Evolutionary conservation across 2,329 filamentous ascomycete genomes (phyloP).

Genomic region (Calonectria hawksworthii): DNA sequence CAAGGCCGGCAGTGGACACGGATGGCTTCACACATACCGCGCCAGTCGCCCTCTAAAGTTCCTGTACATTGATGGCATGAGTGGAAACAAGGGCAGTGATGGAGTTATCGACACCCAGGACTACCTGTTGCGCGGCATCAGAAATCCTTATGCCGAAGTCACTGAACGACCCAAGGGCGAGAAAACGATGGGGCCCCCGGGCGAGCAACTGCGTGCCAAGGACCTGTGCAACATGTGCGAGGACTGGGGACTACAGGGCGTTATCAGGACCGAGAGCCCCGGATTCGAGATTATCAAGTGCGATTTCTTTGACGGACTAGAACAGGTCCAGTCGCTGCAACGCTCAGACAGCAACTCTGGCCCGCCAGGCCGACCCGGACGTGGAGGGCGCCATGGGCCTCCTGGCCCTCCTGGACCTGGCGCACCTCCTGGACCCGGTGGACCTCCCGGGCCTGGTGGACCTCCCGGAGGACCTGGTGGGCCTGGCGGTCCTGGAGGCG

Average conservation of each 20-base stretch:
- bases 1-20: conserved; percentile 36
- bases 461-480: background rate
- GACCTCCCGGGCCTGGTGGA: background rate
- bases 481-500: background rate
- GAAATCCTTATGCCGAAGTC: background rate
- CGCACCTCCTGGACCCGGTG: background rate
- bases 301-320: conserved; percentile 61
- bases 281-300: conserved; percentile 77
- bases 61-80: conserved; percentile 72
- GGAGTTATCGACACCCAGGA: conserved; percentile 23
- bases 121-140: conserved; percentile 8
- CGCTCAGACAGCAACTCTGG: conserved; percentile 45
- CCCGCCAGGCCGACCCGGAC: background rate
- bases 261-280: conserved; percentile 70
- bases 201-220: conserved; percentile 11
- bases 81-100: conserved; percentile 64
- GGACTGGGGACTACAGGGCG: conserved; percentile 61
- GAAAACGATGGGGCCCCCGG: background rate
- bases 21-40: conserved; percentile 69
- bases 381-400: background rate
- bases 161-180: conserved; percentile 42
- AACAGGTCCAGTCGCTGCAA: conserved; percentile 44
- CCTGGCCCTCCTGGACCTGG: background rate
- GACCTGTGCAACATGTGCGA: conserved; percentile 16
- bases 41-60: conserved; percentile 62